A percentile compares a stretch with the other conserved stretches of the same genome.
These are phyloP conservation scores for Exophiala viscosa DNA, from an alignment of 2,329 filamentous ascomycete genomes.

Conservation along the genomic window DNA sequence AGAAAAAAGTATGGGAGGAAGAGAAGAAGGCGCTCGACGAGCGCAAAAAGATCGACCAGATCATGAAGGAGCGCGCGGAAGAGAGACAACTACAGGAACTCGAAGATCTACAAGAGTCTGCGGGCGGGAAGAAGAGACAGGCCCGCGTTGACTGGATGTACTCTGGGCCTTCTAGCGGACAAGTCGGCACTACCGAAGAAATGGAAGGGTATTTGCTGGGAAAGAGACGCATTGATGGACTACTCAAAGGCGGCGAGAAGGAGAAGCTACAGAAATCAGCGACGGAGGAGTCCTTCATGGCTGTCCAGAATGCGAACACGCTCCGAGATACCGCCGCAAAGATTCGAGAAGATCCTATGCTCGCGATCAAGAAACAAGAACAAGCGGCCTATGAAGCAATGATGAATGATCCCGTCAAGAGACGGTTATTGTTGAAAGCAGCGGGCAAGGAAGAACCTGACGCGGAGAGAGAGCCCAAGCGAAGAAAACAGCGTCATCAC, in stretches of 20 bases:
- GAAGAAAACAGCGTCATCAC: constrained; percentile 47
- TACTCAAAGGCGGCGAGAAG: constrained; percentile 76
- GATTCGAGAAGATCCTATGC: constrained; percentile 77
- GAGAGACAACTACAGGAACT: constrained; percentile 91
- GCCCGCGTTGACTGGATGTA: constrained; percentile 99
- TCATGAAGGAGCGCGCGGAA: constrained; percentile 88
- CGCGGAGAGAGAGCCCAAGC: constrained; percentile 35
- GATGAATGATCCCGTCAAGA: constrained; percentile 44
- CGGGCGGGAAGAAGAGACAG: constrained; percentile 73
- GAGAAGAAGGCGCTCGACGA: constrained; percentile 91
- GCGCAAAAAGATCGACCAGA: constrained; percentile 87
- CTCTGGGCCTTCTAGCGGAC: constrained; percentile 73
- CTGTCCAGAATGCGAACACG: constrained; percentile 66
- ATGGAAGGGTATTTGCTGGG: constrained; percentile 90
- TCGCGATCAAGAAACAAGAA: constrained; percentile 91
- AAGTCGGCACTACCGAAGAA: constrained; percentile 75
- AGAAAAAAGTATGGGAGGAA: constrained; percentile 83
- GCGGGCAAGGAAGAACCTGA: constrained; percentile 36
- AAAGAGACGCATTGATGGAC: constrained; percentile 83
- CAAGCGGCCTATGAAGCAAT: constrained; percentile 67
- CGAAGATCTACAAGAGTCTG: constrained; percentile 80
- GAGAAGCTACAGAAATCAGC: constrained; percentile 77
- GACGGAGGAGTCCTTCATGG: constrained; percentile 60
- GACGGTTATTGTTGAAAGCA: constrained; percentile 54
- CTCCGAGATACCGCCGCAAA: constrained; percentile 78